Conservation (phyloP, 768 basidiomycete genomes). For the Russula compacta region DNA sequence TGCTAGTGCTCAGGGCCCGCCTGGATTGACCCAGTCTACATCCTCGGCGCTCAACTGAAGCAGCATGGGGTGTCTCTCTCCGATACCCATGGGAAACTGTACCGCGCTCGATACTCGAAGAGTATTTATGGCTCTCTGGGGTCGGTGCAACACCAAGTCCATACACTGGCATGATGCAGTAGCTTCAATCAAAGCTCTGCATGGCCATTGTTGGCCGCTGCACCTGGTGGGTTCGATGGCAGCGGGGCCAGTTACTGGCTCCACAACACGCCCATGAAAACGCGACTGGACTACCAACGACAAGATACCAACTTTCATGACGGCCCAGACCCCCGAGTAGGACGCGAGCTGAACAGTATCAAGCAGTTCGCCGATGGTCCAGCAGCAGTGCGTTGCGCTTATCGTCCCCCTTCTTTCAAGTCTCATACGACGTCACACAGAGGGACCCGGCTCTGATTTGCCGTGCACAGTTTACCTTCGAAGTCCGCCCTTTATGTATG, state of each 20-base stretch:
- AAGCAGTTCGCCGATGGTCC: too few species aligned
- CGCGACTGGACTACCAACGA: neutral
- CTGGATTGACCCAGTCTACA: too few species aligned
- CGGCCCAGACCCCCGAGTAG: neutral
- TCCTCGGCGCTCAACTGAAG: too few species aligned
- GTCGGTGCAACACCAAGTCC: neutral
- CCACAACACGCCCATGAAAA: neutral
- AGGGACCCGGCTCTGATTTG: neutral
- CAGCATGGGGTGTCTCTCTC: neutral
- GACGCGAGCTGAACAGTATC: neutral
- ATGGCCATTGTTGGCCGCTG: constrained; percentile 9
- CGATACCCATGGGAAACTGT: neutral
- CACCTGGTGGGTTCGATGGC: constrained; percentile 5
- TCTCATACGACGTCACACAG: too few species aligned
- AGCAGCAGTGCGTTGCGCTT: too few species aligned
- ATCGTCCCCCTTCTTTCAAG: too few species aligned
- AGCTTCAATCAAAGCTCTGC: neutral
- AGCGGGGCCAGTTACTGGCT: constrained; percentile 8
- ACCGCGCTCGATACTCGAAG: neutral
- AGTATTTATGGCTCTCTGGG: neutral
- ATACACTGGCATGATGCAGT: neutral
- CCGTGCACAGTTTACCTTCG: neutral
- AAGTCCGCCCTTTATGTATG: constrained; percentile 43
- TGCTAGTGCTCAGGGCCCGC: too few species aligned
- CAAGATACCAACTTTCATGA: constrained; percentile 9